Base-by-base conservation (phyloP, 1,284 basidiomycete species). In the Heterobasidion occidentale region DNA sequence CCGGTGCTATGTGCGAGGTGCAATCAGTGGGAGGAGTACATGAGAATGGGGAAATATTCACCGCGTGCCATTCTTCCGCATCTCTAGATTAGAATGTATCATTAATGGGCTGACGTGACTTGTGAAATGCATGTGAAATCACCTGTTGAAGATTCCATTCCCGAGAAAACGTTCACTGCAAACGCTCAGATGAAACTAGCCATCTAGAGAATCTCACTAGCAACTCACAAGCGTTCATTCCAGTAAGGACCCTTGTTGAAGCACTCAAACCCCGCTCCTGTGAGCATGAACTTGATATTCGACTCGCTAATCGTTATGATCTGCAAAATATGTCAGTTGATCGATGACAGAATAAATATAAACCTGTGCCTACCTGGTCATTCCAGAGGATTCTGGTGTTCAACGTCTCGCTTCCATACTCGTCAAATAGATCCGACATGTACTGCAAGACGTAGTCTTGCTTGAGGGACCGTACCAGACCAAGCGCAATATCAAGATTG, bases 131-230 rank as follows among this genome's bases (percentile, higher is more conserved):
- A 46, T 33, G 42, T 12, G n/a, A 14, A 60, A 72, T 67, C 62
- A 80, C 81, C 68, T 81, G 61, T 86, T 86, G 67, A 86, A 86
- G 51, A 86, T 85, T 6, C 84, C 84, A 62, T 77, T 73, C 2
- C 83, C 84, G 19, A 85, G 70, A 62, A 86, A 48, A 20, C 45
- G 36, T 35, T 55, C 54, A n/a, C 54, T 55, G 38, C n/a, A 51
- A 11, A 19, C 15, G 47, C 12, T 14, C 6, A 47, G 4, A 8
- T 9, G 17, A 45, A 9, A 5, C 2, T 17, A 51, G 11, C 6
- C 7, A 17, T 8, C 9, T 27, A n/a, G 9, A 48, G 17, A 6
- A 48, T 9, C 36, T 11, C 11, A 34, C 8, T 19, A 12, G 0
- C 45, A 27, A 47, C 54, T 27, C 35, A 55, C 54, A 33, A 33